A percentile compares a stretch with the other conserved stretches of the same genome.
These are phyloP conservation scores for Royoungia palumana DNA, from an alignment of 768 basidiomycete genomes.

Conservation along the genomic window DNA sequence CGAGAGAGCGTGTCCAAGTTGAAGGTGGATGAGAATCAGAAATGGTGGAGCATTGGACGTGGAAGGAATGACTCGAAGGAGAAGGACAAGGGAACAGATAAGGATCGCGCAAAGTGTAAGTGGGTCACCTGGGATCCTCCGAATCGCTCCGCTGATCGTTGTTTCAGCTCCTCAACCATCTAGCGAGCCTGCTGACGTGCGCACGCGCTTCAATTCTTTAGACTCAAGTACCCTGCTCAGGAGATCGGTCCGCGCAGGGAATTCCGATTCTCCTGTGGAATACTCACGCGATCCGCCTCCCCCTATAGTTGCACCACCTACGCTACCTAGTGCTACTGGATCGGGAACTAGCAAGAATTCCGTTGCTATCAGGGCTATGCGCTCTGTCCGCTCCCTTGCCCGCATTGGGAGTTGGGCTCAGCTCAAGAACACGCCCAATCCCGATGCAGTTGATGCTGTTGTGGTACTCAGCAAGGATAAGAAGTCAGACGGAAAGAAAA, in stretches of 20 bases:
- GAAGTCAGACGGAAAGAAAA: constrained; percentile 32
- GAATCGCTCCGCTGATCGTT: constrained; percentile 3
- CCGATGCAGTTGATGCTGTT: constrained; percentile 22
- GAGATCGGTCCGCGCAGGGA: constrained; percentile 16
- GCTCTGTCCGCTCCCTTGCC: constrained; percentile 69
- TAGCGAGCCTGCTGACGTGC: constrained; percentile 28
- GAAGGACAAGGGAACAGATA: constrained; percentile 41
- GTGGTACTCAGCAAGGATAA: constrained; percentile 29
- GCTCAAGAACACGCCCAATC: constrained; percentile 40
- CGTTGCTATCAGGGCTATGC: constrained; percentile 76
- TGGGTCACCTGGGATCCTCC: neutral
- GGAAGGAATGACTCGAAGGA: constrained; percentile 74
- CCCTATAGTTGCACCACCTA: constrained; percentile 34
- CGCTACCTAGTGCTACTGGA: constrained; percentile 31
- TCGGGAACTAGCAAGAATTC: constrained; percentile 45
- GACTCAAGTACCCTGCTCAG: constrained; percentile 40
- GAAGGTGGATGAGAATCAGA: constrained; percentile 50
- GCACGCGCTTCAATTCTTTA: constrained; percentile 65
- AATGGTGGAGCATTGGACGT: constrained; percentile 82
- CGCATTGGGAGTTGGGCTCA: constrained; percentile 72
- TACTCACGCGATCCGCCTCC: constrained; percentile 20
- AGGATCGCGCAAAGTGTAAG: constrained; percentile 37
- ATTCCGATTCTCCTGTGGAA: constrained; percentile 10
- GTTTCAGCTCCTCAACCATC: constrained; percentile 47
- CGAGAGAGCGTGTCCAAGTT: constrained; percentile 32